A percentile compares a stretch with the other conserved stretches of the same genome.
Evolutionary conservation across 106 monocot species (phyloP).

Genomic region (Apostasia ramifera): DNA sequence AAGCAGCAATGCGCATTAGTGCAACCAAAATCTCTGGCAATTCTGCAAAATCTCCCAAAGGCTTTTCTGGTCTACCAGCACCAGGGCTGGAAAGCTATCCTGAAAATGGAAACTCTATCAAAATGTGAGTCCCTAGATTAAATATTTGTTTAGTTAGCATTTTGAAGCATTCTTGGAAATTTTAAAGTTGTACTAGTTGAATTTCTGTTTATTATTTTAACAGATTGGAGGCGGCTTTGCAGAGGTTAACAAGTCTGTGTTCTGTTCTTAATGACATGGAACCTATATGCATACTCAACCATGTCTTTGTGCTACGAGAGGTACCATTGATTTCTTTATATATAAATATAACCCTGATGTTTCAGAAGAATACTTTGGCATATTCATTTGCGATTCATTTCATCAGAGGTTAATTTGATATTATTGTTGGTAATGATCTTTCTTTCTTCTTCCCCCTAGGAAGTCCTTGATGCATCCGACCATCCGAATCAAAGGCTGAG

Average conservation of each 20-base stretch:
- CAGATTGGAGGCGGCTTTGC: constrained; percentile 98
- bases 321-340: constrained; percentile 22
- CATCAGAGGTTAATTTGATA: too few relatives aligned
- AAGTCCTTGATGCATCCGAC: too few relatives aligned
- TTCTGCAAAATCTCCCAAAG: constrained; percentile 55
- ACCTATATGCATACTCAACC: constrained; percentile 95
- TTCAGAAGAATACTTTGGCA: background rate
- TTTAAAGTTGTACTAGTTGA: background rate
- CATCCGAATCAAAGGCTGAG: too few relatives aligned
- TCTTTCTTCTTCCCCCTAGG: too few relatives aligned
- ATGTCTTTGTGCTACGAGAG: constrained; percentile 96
- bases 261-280: constrained; percentile 99
- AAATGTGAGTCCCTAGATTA: constrained; percentile 55
- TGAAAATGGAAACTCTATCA: constrained; percentile 68
- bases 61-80: constrained; percentile 26
- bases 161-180: background rate
- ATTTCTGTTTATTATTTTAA: constrained; percentile 10
- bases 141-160: background rate
- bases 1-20: constrained; percentile 64
- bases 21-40: constrained; percentile 40
- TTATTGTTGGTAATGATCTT: too few relatives aligned
- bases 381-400: background rate
- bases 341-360: background rate
- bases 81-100: constrained; percentile 93
- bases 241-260: constrained; percentile 91